Percentiles rank a stretch among this genome's conserved stretches.
These are phyloP conservation scores for Russula sp. DNA, from an alignment of 768 basidiomycete genomes.

Conservation along the genomic window DNA sequence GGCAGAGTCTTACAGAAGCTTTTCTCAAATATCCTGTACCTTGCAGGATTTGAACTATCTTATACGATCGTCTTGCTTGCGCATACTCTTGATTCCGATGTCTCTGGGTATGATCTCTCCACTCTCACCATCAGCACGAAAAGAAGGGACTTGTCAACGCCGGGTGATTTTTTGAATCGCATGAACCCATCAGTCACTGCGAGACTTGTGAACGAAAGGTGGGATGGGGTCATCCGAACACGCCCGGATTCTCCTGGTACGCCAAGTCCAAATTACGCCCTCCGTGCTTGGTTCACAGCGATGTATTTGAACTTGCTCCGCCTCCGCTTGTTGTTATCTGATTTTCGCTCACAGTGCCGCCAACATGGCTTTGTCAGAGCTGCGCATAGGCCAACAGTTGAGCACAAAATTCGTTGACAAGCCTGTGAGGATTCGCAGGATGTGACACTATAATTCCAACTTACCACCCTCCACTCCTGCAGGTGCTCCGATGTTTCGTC, in stretches of 20 bases:
- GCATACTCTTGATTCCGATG: not conserved
- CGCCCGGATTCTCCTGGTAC: not conserved
- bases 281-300: conserved; percentile 20
- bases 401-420: not conserved
- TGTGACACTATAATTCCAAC: not conserved
- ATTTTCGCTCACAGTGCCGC: not conserved
- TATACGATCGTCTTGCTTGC: conserved; percentile 3
- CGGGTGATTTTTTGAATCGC: not conserved
- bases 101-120: conserved; percentile 13
- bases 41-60: conserved; percentile 17
- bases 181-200: not conserved
- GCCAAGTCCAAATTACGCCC: not conserved
- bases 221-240: not conserved
- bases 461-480: not conserved
- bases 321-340: not conserved
- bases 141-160: not conserved
- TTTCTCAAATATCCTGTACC: conserved; percentile 10
- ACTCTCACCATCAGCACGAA: not conserved
- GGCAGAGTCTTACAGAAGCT: conserved; percentile 2
- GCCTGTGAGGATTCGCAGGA: not conserved
- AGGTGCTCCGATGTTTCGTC: not conserved
- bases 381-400: not conserved
- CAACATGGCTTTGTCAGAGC: not conserved
- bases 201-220: conserved; percentile 2
- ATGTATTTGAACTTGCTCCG: not conserved